Percentiles rank a stretch among this genome's conserved stretches.
Evolutionary conservation across 2,329 filamentous ascomycete species (phyloP).

Genomic region (Nannizzia gypsea): DNA sequence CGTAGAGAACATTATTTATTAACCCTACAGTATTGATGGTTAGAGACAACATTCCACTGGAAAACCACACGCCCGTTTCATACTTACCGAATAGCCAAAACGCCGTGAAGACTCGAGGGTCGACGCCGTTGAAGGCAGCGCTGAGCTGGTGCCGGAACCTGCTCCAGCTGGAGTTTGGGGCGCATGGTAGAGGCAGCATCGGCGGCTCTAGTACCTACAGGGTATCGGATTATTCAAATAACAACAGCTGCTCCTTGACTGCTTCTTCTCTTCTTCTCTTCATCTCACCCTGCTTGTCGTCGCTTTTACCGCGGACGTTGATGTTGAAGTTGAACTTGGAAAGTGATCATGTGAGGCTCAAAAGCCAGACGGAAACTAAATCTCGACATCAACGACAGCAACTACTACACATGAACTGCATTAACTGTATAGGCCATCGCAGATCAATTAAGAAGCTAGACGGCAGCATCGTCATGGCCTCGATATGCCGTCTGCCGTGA

Average conservation of each 20-base stretch:
- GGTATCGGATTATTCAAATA: not conserved
- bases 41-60: not conserved
- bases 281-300: not conserved
- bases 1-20: slow-evolving; percentile 96
- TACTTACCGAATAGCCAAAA: slow-evolving; percentile 86
- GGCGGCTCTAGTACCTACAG: not conserved
- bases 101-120: slow-evolving; percentile 60
- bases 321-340: not conserved
- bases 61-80: not conserved
- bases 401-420: too few relatives aligned
- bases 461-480: too few relatives aligned
- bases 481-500: not conserved
- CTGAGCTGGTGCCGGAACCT: slow-evolving; percentile 55
- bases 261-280: not conserved
- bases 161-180: slow-evolving; percentile 58
- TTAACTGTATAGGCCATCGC: too few relatives aligned
- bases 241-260: not conserved
- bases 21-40: slow-evolving; percentile 49
- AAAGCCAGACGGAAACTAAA: not conserved
- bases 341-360: not conserved
- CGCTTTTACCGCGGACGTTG: not conserved
- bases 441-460: too few relatives aligned
- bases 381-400: not conserved
- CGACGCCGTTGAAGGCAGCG: slow-evolving; percentile 52
- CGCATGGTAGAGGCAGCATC: slow-evolving; percentile 45